These are phyloP conservation scores for Cladobotryum mycophilum DNA, from an alignment of 2,329 filamentous ascomycete species.

Conservation along the genomic window DNA sequence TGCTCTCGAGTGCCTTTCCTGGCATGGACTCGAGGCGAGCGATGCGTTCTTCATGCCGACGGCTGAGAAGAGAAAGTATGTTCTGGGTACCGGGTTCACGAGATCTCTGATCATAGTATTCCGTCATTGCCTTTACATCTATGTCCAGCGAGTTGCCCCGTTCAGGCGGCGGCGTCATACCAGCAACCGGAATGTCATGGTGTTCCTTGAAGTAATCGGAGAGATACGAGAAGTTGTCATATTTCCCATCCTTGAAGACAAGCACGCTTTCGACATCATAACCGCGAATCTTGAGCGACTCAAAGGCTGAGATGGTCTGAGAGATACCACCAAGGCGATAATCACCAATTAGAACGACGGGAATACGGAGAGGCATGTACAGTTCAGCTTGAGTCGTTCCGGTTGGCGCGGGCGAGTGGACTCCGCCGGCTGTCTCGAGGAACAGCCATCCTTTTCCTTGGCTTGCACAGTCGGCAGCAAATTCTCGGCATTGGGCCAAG, in stretches of 20 bases:
- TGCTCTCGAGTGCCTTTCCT: conserved; percentile 51
- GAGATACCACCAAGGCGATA: conserved; percentile 72
- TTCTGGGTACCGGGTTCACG: conserved; percentile 31
- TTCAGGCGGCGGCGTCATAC: conserved; percentile 54
- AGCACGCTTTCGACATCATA: conserved; percentile 68
- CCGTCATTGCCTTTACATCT: conserved; percentile 52
- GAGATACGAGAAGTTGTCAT: conserved; percentile 64
- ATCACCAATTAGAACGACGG: conserved; percentile 69
- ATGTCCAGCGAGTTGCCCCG: conserved; percentile 31
- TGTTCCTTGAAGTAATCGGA: conserved; percentile 58
- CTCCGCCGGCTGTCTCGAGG: conserved; percentile 76
- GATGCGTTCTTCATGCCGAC: conserved; percentile 51
- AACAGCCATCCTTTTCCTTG: conserved; percentile 53
- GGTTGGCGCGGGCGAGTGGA: conserved; percentile 71
- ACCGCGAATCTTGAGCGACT: conserved; percentile 70
- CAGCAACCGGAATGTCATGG: conserved; percentile 49
- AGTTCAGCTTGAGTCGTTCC: conserved; percentile 72
- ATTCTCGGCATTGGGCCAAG: conserved; percentile 32
- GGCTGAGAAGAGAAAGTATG: conserved; percentile 46
- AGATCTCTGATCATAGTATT: conserved; percentile 55
- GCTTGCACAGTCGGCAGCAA: conserved; percentile 37
- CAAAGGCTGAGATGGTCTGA: conserved; percentile 71
- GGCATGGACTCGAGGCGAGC: conserved; percentile 55
- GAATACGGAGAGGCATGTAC: conserved; percentile 67
- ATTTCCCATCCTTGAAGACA: conserved; percentile 60